Base-by-base conservation (phyloP, 768 basidiomycete genomes). In the Pulveroboletus sp. region DNA sequence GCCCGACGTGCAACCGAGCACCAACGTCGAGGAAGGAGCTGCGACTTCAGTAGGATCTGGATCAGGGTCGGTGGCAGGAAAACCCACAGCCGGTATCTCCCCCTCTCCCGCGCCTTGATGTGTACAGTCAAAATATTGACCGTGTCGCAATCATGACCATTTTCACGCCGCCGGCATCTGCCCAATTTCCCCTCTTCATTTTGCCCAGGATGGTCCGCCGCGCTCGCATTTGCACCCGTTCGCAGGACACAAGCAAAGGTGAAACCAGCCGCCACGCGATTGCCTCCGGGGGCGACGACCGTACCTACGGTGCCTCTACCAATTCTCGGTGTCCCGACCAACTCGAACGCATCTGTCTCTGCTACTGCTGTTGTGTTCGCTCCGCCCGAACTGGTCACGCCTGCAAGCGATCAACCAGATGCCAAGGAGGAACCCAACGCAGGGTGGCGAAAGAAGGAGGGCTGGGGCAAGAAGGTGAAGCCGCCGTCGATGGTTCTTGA, bases 401-500 rank as follows among this genome's bases (percentile, higher is more conserved):
- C 57, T 8, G 46, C 37, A 7, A 56, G 36, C 10, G 67, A 65
- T 10, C 62, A 72, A 43, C 43, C 55, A 10, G 61, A 66, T 32
- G 48, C 46, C 43, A 60, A 68, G 34, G 55, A 63, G 6, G 60
- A 65, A 38, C 54, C 67, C 14, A 51, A 60, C 33, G 47, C 69
- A 4, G 43, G 70, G n/a, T 69, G 74, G 56, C 69, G 75, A 16
- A 65, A 74, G 55, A 60, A 68, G 41, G 79, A 82, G 54, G 83
- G 84, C 56, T 91, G 90, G 90, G 87, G 87, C 36, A 88, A 85
- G 69, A 91, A 91, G 64, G 84, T 92, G 62, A 91, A 91, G 59
- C 90, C 91, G 14, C 91, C 91, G 3, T 87, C 87, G 1, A 92
- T 94, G 89, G 75, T 92, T 19, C 78, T 94, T 10, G 90, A 93